Evolutionary conservation across 176 grass and related monocot genomes (phyloP), one percentile per base, ranked within the genome.

Genomic region (Oropetium thomaeum): DNA sequence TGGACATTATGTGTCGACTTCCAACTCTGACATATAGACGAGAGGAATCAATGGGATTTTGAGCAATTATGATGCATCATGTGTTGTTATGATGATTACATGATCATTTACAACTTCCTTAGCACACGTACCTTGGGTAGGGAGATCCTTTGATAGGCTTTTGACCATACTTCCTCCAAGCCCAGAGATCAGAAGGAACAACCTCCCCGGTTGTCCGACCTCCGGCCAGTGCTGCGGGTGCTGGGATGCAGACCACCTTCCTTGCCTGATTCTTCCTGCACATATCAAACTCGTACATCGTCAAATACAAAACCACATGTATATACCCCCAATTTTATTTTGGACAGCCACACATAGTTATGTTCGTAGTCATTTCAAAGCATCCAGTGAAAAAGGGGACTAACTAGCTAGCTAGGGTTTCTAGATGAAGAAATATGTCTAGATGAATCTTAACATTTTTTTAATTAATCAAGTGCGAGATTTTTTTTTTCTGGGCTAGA

Each of bases 131-230:
- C 96, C 96, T 95, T 84, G 96, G 96, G 74, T 96, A 92, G 20
- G 96, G 96, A 39, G 96, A 99, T 59, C 96, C 96, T 76, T 99
- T 99, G 79, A 99, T 99, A 51, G 96, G 96, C 66, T 99, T 99
- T 70, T 99, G 96, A 60, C 96, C 96, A 80, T 99, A 99, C 81
- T 99, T 99, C 85, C 96, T 99, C 96, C 96, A 99, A 82, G 96
- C 96, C 96, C 96, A 99, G 33, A 99, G 96, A 85, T 95, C 96
- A 38, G 87, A 95, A 51, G 92, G 96, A 65, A 99, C 89, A 23
- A 95, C 92, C 82, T 95, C 89, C 27, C 96, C 92, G 30, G 71
- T 92, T 52, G 87, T 70, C 81, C 85, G 82, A 26, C 87, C 82
- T 35, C 84, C 84, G 9, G 55, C 81, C 7, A 74, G 80, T 27